Conservation (phyloP, 306 rosid genomes). For the Lagenaria siceraria region DNA sequence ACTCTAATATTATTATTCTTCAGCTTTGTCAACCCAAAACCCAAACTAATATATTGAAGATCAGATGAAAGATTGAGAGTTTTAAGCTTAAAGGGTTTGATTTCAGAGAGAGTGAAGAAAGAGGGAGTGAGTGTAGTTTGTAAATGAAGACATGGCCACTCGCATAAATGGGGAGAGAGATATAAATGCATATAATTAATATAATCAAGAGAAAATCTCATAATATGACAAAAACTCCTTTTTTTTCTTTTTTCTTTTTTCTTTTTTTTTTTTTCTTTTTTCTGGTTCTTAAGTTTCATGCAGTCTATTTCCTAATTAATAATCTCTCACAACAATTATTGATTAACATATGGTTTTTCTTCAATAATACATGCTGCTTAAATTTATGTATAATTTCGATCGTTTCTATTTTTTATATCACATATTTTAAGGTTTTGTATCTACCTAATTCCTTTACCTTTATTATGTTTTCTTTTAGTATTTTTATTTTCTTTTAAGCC, state of each 20-base stretch:
- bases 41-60: no score
- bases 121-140: not conserved
- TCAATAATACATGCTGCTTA: not conserved
- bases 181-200: not conserved
- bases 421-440: not conserved
- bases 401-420: not conserved
- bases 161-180: slow-evolving; percentile 1
- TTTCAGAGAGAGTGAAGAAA: not conserved
- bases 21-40: no score
- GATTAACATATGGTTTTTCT: slow-evolving; percentile 16
- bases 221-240: not conserved
- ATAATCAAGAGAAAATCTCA: not conserved
- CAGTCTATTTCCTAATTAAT: slow-evolving; percentile 5
- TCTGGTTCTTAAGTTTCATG: not conserved
- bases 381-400: not conserved
- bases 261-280: not conserved
- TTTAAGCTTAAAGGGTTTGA: no score
- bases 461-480: no score
- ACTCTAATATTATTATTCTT: no score
- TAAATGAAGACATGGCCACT: slow-evolving; percentile 4
- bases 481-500: no score
- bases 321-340: slow-evolving; percentile 34
- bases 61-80: no score
- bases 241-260: not conserved
- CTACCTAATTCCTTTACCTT: not conserved